Conservation (phyloP, 768 basidiomycete species). For the Termitomyces titanicus region DNA sequence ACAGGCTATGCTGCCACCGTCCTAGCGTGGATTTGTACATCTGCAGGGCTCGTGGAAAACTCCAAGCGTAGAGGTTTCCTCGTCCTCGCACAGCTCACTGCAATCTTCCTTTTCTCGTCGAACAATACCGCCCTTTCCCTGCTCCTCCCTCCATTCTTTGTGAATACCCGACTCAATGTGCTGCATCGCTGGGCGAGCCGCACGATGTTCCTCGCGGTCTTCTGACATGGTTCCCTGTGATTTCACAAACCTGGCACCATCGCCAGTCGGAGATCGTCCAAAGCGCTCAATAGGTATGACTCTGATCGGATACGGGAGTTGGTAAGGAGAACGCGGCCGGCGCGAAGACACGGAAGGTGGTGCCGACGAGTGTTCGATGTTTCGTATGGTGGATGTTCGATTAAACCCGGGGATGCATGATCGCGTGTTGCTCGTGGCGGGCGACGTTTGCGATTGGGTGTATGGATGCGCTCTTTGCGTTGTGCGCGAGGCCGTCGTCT, state of each 20-base stretch:
- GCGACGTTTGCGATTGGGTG: conserved; percentile 79
- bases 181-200: conserved; percentile 70
- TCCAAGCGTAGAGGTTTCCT: conserved; percentile 74
- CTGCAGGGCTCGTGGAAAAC: conserved; percentile 60
- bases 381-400: conserved; percentile 77
- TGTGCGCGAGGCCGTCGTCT: conserved; percentile 39
- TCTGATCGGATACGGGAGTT: conserved; percentile 27
- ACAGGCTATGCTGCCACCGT: conserved; percentile 51
- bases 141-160: conserved; percentile 57
- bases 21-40: conserved; percentile 56
- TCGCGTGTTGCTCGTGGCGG: conserved; percentile 72
- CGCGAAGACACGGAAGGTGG: not conserved
- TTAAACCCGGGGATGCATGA: conserved; percentile 73
- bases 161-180: conserved; percentile 72
- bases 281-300: conserved; percentile 56
- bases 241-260: conserved; percentile 39
- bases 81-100: conserved; percentile 56
- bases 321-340: not conserved
- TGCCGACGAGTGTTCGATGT: conserved; percentile 54
- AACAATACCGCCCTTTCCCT: conserved; percentile 63
- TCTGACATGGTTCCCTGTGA: conserved; percentile 68
- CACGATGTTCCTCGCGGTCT: conserved; percentile 46
- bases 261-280: conserved; percentile 63
- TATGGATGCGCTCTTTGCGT: conserved; percentile 77
- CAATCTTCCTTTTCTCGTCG: conserved; percentile 57